Base-by-base conservation (phyloP, 2,329 filamentous ascomycete genomes). In the Rhynchosporium secalis region DNA sequence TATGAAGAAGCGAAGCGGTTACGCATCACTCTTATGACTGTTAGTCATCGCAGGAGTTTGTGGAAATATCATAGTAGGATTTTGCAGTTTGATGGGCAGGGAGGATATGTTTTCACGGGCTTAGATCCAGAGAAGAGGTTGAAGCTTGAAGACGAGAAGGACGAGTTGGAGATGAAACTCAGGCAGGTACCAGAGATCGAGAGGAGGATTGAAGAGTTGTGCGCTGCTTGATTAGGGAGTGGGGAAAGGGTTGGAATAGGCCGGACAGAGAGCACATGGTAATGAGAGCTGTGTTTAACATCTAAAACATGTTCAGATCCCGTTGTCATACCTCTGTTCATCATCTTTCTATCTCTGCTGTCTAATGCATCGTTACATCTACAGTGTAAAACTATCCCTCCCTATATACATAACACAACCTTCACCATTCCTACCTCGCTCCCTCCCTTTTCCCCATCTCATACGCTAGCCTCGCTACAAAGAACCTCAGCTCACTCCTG, bases 61-160 rank as follows among this genome's bases (percentile, higher is more conserved):
- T 99, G 95, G 95, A 93, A 95, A 76, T 98, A 99, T 75, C 95
- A 99, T 76, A 89, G 86, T 69, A 89, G 89, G 76, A 98, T 99
- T 64, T 76, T 99, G 73, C 95, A 99, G 76, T 99, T 99, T 74
- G 94, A 98, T 75, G 95, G 95, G 0, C 91, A 96, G 76, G 95
- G 95, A 0, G 82, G 92, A 56, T 96, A 91, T 71, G 86, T 97
- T 41, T 99, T 99, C 72, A 96, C 92, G 0, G 85, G 84, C 61
- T 79, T 99, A 56, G 95, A 99, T 76, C 94, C 94, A 20, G 94
- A 97, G 70, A 87, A 83, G 74, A 82, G 95, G 64, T 76, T 98
- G 75, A 84, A 86, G 76, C 80, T 99, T 56, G 95, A 99, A 80
- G 95, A 99, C 76, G 95, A 98, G 81, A 96, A 90, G 76, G 95